Conservation (phyloP, 2,329 filamentous ascomycete species). For the Apiospora phragmitis region DNA sequence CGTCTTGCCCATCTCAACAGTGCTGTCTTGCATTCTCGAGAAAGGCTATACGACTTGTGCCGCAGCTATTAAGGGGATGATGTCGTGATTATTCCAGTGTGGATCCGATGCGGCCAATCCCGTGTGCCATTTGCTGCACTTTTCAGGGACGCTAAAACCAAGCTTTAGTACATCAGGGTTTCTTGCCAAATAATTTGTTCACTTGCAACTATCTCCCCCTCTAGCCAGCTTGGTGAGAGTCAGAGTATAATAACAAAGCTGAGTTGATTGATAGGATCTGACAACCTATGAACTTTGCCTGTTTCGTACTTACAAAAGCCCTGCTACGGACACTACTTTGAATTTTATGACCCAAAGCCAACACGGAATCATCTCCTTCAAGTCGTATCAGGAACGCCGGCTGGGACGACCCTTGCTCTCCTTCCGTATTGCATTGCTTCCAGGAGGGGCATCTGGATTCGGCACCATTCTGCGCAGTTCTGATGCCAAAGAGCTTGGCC, state of each 20-base stretch:
- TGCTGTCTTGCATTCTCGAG: neutral
- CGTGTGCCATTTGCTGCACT: neutral
- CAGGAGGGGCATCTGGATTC: neutral
- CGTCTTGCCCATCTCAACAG: neutral
- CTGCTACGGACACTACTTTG: neutral
- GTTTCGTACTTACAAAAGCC: neutral
- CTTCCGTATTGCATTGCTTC: neutral
- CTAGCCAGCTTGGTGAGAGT: neutral
- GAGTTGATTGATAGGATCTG: neutral
- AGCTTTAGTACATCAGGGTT: neutral
- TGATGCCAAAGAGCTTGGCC: neutral
- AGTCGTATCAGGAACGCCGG: neutral
- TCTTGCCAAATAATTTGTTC: neutral
- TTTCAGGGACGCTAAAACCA: neutral
- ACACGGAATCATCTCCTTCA: neutral
- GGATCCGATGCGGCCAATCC: neutral
- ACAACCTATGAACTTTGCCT: neutral
- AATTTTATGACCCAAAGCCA: neutral
- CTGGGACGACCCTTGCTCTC: neutral
- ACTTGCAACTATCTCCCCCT: neutral
- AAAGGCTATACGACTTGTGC: neutral
- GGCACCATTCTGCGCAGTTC: neutral
- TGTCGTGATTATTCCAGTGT: neutral
- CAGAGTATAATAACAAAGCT: neutral
- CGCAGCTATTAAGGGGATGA: neutral